Evolutionary conservation across 768 basidiomycete species (phyloP).

Genomic region (Pholiota molesta): DNA sequence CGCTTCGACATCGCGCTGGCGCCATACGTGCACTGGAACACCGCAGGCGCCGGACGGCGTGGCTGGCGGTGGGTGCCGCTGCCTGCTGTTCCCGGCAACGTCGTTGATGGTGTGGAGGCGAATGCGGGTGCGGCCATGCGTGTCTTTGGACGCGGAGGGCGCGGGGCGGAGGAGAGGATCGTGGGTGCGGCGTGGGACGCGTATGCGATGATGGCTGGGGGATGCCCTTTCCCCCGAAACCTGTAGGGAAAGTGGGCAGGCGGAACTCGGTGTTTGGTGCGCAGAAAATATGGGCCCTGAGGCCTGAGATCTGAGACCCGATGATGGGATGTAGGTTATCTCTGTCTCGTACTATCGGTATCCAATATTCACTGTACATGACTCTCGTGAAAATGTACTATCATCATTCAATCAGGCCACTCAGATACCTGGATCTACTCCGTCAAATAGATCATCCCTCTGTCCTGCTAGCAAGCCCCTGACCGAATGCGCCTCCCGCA

Average conservation of each 20-base stretch:
- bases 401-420: no score
- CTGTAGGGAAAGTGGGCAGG: neutral
- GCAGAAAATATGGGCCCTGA: neutral
- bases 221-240: neutral
- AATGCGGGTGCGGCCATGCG: neutral
- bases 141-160: neutral
- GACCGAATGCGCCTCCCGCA: conserved; percentile 19
- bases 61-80: neutral
- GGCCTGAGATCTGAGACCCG: neutral
- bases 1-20: neutral
- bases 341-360: no score
- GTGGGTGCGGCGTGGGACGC: neutral
- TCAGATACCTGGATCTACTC: no score
- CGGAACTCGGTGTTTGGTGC: neutral
- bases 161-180: conserved; percentile 1
- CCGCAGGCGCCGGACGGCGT: neutral
- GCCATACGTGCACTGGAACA: neutral
- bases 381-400: no score
- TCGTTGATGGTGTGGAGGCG: neutral
- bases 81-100: neutral
- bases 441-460: neutral
- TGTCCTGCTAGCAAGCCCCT: conserved; percentile 7
- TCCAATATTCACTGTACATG: no score
- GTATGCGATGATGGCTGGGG: neutral
- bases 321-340: neutral